Evolutionary conservation across 805 yeast species (phyloP).

Genomic region (Diddensiella transvaalensis): DNA sequence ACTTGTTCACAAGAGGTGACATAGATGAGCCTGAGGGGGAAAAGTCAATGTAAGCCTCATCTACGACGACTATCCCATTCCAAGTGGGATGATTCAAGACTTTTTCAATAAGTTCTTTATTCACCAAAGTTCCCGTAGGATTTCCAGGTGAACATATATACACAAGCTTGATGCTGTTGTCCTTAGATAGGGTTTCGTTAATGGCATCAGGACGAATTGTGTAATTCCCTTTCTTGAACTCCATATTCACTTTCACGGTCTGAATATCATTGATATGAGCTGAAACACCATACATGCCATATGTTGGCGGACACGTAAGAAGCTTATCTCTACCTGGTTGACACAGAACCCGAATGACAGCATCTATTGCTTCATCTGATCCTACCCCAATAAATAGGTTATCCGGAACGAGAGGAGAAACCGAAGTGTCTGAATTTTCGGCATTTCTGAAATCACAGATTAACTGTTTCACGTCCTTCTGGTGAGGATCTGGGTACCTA

Average conservation of each 20-base stretch:
- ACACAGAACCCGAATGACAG: constrained; percentile 79
- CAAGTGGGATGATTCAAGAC: constrained; percentile 48
- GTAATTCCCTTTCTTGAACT: constrained; percentile 47
- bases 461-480: constrained; percentile 65
- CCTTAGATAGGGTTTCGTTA: constrained; percentile 47
- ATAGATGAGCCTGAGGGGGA: constrained; percentile 62
- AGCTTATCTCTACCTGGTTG: constrained; percentile 79
- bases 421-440: constrained; percentile 24
- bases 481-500: constrained; percentile 98
- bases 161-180: constrained; percentile 63
- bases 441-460: constrained; percentile 68
- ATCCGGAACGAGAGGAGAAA: constrained; percentile 44
- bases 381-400: constrained; percentile 95
- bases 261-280: constrained; percentile 87
- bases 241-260: constrained; percentile 69
- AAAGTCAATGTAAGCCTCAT: constrained; percentile 95
- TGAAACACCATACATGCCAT: constrained; percentile 94
- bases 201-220: constrained; percentile 59
- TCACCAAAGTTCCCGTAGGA: constrained; percentile 76
- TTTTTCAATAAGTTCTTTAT: constrained; percentile 45
- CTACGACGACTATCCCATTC: constrained; percentile 80
- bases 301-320: constrained; percentile 89
- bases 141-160: constrained; percentile 96
- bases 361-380: constrained; percentile 92
- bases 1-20: constrained; percentile 72